Conservation (phyloP, 306 rosid species). For the Boehmeria nivea region DNA sequence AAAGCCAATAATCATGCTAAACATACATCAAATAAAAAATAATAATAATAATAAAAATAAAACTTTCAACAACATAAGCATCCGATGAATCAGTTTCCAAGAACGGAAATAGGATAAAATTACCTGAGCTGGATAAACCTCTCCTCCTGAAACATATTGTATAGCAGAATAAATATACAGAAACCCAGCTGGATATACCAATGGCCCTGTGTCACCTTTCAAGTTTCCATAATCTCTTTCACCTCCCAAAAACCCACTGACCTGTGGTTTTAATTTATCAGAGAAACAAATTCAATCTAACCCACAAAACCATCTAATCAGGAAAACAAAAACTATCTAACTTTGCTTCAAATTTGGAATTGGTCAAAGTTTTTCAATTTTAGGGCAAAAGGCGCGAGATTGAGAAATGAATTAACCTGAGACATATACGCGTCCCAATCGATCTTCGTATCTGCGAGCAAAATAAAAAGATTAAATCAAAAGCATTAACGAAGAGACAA, state of each 20-base stretch:
- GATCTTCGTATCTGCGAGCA: conserved; percentile 76
- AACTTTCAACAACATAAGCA: background rate
- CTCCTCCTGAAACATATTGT: conserved; percentile 52
- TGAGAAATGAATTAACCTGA: conserved; percentile 34
- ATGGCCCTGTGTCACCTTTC: conserved; percentile 95
- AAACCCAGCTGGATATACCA: conserved; percentile 93
- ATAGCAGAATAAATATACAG: conserved; percentile 72
- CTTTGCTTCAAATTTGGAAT: background rate
- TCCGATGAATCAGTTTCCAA: background rate
- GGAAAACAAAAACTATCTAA: background rate
- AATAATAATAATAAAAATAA: background rate
- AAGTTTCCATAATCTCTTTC: conserved; percentile 78
- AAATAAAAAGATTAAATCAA: background rate
- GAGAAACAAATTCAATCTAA: background rate
- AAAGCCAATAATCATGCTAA: background rate
- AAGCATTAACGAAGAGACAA: background rate
- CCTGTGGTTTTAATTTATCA: conserved; percentile 16
- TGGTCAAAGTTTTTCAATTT: background rate
- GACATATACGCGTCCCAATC: conserved; percentile 99
- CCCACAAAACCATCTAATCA: background rate
- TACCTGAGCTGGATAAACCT: conserved; percentile 84
- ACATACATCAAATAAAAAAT: conserved; percentile 1
- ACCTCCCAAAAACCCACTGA: conserved; percentile 67
- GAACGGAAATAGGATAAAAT: background rate
- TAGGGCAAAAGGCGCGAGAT: background rate